Percentiles rank a stretch among this genome's conserved stretches.
Conservation (phyloP, 495 filamentous ascomycete species). For the Emericellopsis terricola region DNA sequence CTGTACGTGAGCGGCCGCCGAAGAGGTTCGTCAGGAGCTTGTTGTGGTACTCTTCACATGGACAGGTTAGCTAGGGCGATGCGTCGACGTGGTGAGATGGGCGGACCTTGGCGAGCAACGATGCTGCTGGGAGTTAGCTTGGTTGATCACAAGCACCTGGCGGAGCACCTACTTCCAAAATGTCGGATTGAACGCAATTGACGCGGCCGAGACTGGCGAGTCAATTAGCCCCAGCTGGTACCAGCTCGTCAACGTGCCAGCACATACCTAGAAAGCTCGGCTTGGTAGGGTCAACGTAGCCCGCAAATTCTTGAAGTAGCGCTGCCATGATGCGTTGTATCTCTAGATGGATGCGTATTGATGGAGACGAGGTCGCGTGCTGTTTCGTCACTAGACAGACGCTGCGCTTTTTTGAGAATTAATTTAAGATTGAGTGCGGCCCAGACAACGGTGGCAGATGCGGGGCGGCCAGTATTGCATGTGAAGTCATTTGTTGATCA, state of each 20-base stretch:
- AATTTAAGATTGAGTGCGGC: too few species aligned
- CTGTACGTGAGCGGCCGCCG: constrained; percentile 56
- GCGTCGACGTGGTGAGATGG: neutral
- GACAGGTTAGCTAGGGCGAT: too few species aligned
- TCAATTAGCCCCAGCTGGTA: constrained; percentile 4
- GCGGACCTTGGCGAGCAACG: constrained; percentile 46
- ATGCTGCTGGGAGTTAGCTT: constrained; percentile 24
- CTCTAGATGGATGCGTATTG: neutral
- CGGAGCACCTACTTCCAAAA: constrained; percentile 56
- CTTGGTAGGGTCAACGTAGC: constrained; percentile 45
- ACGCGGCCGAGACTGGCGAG: constrained; percentile 40
- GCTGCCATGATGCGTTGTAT: constrained; percentile 13
- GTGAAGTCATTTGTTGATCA: too few species aligned
- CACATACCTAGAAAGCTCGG: constrained; percentile 42
- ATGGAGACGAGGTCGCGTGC: neutral
- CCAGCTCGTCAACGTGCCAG: neutral
- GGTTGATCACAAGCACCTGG: constrained; percentile 1
- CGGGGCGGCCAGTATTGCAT: too few species aligned
- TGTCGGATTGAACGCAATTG: constrained; percentile 59
- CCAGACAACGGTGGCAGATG: too few species aligned
- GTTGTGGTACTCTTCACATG: constrained; percentile 66
- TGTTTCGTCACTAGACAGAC: too few species aligned
- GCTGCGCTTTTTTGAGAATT: too few species aligned
- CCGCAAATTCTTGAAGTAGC: constrained; percentile 12
- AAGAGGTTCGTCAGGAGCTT: constrained; percentile 78